phyloP scores from a whole-genome alignment of 2,329 filamentous ascomycete species.

The Ophiostoma sp. region DNA sequence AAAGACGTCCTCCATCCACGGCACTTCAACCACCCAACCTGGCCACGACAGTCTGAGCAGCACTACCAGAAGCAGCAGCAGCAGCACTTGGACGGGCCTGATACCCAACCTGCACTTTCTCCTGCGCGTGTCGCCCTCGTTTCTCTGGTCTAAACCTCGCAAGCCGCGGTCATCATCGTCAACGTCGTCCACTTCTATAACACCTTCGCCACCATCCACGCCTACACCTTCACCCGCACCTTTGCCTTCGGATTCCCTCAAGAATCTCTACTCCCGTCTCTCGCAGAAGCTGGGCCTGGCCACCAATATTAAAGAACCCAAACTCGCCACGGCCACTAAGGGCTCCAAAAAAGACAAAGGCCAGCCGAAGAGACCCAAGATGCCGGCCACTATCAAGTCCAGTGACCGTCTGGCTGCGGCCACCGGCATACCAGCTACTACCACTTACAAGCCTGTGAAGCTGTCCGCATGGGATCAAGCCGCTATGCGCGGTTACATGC shows the following conservation, averaged over 20 bases:
- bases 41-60: neutral
- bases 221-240: neutral
- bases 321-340: neutral
- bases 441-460: neutral
- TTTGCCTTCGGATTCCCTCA: neutral
- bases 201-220: neutral
- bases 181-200: neutral
- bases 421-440: neutral
- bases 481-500: conserved; percentile 27
- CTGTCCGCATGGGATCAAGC: conserved; percentile 27
- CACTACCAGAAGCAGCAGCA: neutral
- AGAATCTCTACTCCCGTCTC: neutral
- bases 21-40: neutral
- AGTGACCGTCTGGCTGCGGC: neutral
- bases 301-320: neutral
- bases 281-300: neutral
- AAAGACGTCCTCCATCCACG: neutral
- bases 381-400: neutral
- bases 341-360: neutral
- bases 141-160: neutral
- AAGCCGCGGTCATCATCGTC: neutral
- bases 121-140: neutral
- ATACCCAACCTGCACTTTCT: neutral
- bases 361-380: neutral
- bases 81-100: neutral